These are phyloP conservation scores for Lichtheimia ornata DNA, from an alignment of 371 early-diverging fungal genomes.

Conservation along the genomic window DNA sequence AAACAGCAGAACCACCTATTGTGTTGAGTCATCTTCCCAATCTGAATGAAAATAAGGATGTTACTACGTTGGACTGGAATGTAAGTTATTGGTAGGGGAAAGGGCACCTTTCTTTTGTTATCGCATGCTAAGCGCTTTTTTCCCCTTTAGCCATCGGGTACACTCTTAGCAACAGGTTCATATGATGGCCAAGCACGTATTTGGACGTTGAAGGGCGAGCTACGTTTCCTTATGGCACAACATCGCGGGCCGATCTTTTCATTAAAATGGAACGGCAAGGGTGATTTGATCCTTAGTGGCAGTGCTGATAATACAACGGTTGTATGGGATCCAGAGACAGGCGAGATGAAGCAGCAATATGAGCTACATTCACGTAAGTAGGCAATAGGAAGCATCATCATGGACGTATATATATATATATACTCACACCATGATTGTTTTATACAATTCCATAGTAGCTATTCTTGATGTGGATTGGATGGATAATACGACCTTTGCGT, in stretches of 20 bases:
- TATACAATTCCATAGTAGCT: slow-evolving; percentile 39
- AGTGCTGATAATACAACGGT: slow-evolving; percentile 81
- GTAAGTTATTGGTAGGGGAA: slow-evolving; percentile 49
- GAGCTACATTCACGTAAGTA: slow-evolving; percentile 72
- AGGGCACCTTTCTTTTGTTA: not conserved
- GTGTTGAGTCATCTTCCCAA: slow-evolving; percentile 64
- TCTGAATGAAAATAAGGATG: slow-evolving; percentile 57
- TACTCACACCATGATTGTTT: too few relatives aligned
- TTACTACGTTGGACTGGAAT: slow-evolving; percentile 93
- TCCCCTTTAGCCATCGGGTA: slow-evolving; percentile 69
- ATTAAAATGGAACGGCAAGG: slow-evolving; percentile 84
- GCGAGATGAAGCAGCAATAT: slow-evolving; percentile 79
- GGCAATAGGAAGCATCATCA: too few relatives aligned
- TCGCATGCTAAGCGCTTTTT: not conserved
- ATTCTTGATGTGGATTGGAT: slow-evolving; percentile 94
- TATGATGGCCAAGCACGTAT: slow-evolving; percentile 89
- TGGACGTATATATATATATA: too few relatives aligned
- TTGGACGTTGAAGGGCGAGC: slow-evolving; percentile 81
- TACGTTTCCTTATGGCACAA: slow-evolving; percentile 66
- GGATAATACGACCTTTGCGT: slow-evolving; percentile 89
- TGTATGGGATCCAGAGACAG: slow-evolving; percentile 85
- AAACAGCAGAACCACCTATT: slow-evolving; percentile 41
- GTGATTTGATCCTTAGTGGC: slow-evolving; percentile 78
- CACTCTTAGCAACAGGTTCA: slow-evolving; percentile 86
- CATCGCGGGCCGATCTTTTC: slow-evolving; percentile 87